Evolutionary conservation across 2,329 filamentous ascomycete species (phyloP).

Genomic region (Escovopsis sp.): DNA sequence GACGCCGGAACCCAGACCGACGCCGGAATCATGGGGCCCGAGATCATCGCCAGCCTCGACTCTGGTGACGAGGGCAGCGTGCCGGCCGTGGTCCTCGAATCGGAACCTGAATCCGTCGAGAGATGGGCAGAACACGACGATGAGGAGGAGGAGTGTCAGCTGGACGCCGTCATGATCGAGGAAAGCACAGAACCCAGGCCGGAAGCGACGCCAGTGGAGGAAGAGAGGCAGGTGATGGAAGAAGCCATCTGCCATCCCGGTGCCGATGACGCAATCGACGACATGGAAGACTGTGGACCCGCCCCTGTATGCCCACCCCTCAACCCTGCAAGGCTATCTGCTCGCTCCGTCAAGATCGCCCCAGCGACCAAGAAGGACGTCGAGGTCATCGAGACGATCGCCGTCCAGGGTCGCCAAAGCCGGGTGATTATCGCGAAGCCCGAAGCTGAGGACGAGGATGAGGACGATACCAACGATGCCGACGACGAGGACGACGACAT

Average conservation of each 20-base stretch:
- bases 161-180: neutral
- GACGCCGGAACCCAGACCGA: conserved; percentile 52
- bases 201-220: no score
- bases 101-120: conserved; percentile 3
- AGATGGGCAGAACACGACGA: neutral
- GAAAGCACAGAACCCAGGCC: no score
- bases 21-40: conserved; percentile 33
- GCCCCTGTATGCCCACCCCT: no score
- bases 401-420: no score
- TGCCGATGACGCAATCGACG: no score
- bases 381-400: conserved; percentile 17
- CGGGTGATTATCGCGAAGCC: no score
- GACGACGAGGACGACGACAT: conserved; percentile 1
- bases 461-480: conserved; percentile 8
- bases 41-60: conserved; percentile 37
- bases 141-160: neutral
- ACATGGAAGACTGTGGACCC: neutral
- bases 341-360: no score
- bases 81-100: conserved; percentile 25
- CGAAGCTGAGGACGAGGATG: conserved; percentile 6
- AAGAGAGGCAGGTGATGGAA: no score
- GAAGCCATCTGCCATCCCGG: no score
- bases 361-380: conserved; percentile 3
- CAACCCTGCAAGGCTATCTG: no score
- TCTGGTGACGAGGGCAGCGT: conserved; percentile 37